Percentiles rank a stretch among this genome's conserved stretches.
phyloP scores from a whole-genome alignment of 805 yeast species.

The Kazachstania martiniae region DNA sequence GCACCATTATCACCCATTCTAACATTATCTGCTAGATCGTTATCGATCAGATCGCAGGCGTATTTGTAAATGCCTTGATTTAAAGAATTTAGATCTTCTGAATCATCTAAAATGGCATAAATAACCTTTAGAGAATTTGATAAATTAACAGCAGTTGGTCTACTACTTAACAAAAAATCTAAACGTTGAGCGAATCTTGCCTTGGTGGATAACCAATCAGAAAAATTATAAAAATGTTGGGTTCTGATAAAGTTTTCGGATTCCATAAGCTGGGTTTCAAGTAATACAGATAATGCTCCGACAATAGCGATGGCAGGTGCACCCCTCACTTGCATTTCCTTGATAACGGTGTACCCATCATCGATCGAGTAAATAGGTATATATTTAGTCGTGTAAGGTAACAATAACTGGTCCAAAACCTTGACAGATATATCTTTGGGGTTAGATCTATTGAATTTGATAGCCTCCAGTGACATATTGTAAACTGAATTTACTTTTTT shows the following conservation, averaged over 20 bases:
- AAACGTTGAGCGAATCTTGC: conserved; percentile 36
- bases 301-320: conserved; percentile 98
- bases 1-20: conserved; percentile 77
- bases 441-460: conserved; percentile 41
- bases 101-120: conserved; percentile 22
- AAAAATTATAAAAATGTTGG: conserved; percentile 27
- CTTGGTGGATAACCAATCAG: conserved; percentile 28
- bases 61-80: conserved; percentile 31
- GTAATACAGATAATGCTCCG: conserved; percentile 72
- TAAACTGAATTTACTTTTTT: too few relatives aligned
- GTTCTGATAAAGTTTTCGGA: conserved; percentile 14
- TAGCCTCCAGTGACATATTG: conserved; percentile 52
- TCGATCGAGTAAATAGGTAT: conserved; percentile 50
- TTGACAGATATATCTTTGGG: conserved; percentile 33
- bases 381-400: conserved; percentile 73
- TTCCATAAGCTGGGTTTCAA: conserved; percentile 42
- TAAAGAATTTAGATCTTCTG: conserved; percentile 18
- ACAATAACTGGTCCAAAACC: conserved; percentile 68
- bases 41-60: conserved; percentile 49
- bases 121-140: conserved; percentile 50
- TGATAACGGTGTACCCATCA: conserved; percentile 77
- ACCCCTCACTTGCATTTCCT: conserved; percentile 89
- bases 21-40: conserved; percentile 69
- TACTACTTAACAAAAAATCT: conserved; percentile 57
- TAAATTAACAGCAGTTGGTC: conserved; percentile 95